Base-by-base conservation (phyloP, 495 filamentous ascomycete genomes). In the Chlorociboria aeruginascens region DNA sequence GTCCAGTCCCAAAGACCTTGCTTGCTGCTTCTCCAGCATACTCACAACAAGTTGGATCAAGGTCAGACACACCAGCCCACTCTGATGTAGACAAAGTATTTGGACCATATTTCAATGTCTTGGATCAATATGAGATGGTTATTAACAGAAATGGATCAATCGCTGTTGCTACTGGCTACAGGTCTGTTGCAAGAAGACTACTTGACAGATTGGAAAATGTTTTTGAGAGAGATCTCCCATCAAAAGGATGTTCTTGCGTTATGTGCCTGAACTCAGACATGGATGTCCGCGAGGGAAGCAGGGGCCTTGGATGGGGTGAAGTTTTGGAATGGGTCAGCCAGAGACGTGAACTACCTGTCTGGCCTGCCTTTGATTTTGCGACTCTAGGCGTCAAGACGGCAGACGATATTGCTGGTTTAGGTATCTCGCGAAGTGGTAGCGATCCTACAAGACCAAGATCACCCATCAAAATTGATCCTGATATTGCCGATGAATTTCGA, bases 141-240 rank as follows among this genome's bases (percentile, higher is more conserved):
- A 75, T 97, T 48, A 66, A 68, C 14, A 83, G 81, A 41, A 87
- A 82, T 58, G 93, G 93, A 2, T 95, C 89, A 7, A 63, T 99
- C 12, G 93, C 93, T 6, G 93, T 99, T 0, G 92, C 92, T 17
- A 97, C 93, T 6, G 93, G 93, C 2, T 96, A 97, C 64, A 78
- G 83, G 42, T 95, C 89, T 7, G 82, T 97, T 33, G 93, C 93
- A n/a, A 80, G 93, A 1, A 77, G 89, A 33, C 63, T 97, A 20
- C 73, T 97, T n/a, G 92, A 99, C 59, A 81, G 90, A 44, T 68
- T 99, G 10, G 92, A 95, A 58, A 81, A 85, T 25, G 86, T 99
- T 12, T 97, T 99, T 62, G 85, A 86, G 16, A 74, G 93, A 41
- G 88, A 96, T 55, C 82, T 99, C 32, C 84, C 86, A 0, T 81